Evolutionary conservation across 257 asterid genomes (phyloP).

Genomic region (Solanum arcanum): DNA sequence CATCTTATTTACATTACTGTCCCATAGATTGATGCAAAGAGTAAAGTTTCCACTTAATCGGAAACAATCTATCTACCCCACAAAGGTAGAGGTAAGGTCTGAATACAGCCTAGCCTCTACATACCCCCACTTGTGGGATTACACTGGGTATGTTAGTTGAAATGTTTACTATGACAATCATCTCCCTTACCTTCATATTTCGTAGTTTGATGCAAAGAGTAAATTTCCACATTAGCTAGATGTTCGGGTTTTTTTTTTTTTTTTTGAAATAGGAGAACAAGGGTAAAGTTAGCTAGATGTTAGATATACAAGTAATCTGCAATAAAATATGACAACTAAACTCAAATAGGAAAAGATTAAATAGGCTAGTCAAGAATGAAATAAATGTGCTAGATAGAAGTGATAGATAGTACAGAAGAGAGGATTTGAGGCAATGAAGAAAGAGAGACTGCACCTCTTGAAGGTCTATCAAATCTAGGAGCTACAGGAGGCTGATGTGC

Average conservation of each 20-base stretch:
- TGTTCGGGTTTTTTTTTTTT: not conserved
- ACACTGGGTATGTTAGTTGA: not conserved
- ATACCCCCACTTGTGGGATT: not conserved
- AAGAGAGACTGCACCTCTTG: slow-evolving; percentile 36
- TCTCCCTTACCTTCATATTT: not conserved
- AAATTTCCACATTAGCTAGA: not conserved
- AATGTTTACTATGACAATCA: not conserved
- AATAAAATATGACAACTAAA: not conserved
- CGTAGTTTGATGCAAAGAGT: not conserved
- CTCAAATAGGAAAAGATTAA: not conserved
- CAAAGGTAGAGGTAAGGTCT: not conserved
- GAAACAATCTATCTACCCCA: not conserved
- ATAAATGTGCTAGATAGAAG: not conserved
- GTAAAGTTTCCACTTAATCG: not conserved
- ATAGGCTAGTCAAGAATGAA: not conserved
- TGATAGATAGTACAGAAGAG: not conserved
- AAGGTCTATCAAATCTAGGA: slow-evolving; percentile 49
- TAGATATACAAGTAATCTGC: not conserved
- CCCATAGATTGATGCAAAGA: not conserved
- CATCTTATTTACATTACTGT: not conserved
- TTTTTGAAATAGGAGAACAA: too few species aligned
- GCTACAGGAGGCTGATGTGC: slow-evolving; percentile 50
- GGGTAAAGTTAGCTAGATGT: not conserved
- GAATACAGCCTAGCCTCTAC: not conserved
- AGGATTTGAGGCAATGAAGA: not conserved